phyloP scores from a whole-genome alignment of 1,139 yeast genomes.

The Scheffersomyces quercinus region DNA sequence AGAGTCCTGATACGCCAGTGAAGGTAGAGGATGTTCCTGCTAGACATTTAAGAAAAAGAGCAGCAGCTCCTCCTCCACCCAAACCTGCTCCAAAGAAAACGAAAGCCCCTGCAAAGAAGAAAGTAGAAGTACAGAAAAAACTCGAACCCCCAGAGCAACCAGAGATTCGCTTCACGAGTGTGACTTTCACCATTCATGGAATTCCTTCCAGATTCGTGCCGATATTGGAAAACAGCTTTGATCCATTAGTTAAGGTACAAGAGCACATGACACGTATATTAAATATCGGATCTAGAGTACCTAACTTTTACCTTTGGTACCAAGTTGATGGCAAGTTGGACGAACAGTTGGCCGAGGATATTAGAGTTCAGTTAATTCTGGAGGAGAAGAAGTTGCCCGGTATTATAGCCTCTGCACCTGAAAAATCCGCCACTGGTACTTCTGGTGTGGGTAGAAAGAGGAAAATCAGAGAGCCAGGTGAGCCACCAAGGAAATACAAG shows the following conservation, averaged over 20 bases:
- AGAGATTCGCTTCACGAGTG: conserved; percentile 52
- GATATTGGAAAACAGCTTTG: conserved; percentile 69
- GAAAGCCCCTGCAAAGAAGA: conserved; percentile 24
- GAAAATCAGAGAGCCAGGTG: conserved; percentile 28
- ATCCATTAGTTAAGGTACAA: conserved; percentile 55
- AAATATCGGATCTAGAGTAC: conserved; percentile 58
- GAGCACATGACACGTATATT: conserved; percentile 63
- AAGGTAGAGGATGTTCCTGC: background rate
- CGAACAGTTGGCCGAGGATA: conserved; percentile 52
- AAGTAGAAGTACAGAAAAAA: conserved; percentile 15
- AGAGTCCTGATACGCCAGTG: conserved; percentile 1
- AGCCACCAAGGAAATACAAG: conserved; percentile 3
- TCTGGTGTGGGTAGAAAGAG: conserved; percentile 28
- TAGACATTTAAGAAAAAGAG: conserved; percentile 5
- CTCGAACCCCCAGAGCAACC: conserved; percentile 38
- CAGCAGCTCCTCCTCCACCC: conserved; percentile 13
- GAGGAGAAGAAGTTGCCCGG: conserved; percentile 50
- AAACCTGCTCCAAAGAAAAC: conserved; percentile 24
- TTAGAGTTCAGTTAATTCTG: conserved; percentile 38
- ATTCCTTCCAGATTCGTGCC: conserved; percentile 69
- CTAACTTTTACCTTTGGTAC: conserved; percentile 75
- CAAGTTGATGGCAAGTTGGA: conserved; percentile 81
- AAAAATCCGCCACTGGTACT: conserved; percentile 11
- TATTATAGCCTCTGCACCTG: conserved; percentile 17
- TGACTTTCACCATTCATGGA: conserved; percentile 62